Conservation (phyloP, 2,329 filamentous ascomycete genomes). For the Nemania serpens region DNA sequence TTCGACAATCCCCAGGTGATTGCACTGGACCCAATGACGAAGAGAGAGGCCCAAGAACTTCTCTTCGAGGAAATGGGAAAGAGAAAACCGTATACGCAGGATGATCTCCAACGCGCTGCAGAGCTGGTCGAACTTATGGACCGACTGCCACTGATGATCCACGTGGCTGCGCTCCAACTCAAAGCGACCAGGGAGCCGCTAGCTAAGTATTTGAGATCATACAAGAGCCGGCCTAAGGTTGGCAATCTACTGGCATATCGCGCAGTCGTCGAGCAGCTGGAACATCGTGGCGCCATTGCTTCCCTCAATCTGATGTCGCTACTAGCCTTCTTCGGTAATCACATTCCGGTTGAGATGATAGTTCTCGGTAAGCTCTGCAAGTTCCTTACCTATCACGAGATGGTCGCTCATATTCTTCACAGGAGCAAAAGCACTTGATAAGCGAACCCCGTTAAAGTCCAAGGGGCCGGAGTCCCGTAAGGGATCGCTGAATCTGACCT, state of each 20-base stretch:
- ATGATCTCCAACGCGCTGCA: slow-evolving; percentile 61
- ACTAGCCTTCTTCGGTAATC: slow-evolving; percentile 67
- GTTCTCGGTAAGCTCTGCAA: slow-evolving; percentile 52
- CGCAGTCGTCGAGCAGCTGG: slow-evolving; percentile 55
- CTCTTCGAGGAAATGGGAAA: slow-evolving; percentile 67
- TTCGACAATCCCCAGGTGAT: slow-evolving; percentile 65
- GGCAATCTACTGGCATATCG: slow-evolving; percentile 54
- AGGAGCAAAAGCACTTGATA: slow-evolving; percentile 53
- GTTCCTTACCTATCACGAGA: background rate
- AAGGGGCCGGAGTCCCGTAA: slow-evolving; percentile 44
- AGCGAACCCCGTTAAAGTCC: slow-evolving; percentile 52
- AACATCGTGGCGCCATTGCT: slow-evolving; percentile 51
- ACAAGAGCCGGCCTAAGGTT: slow-evolving; percentile 59
- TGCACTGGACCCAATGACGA: slow-evolving; percentile 57
- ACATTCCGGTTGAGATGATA: slow-evolving; percentile 69
- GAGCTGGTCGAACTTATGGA: slow-evolving; percentile 68
- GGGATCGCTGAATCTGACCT: slow-evolving; percentile 52
- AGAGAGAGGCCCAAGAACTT: slow-evolving; percentile 62
- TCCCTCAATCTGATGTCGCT: slow-evolving; percentile 69
- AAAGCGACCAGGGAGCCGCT: slow-evolving; percentile 65
- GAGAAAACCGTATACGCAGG: slow-evolving; percentile 55
- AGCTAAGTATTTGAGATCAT: slow-evolving; percentile 63
- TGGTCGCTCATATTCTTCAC: slow-evolving; percentile 1
- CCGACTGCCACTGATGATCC: slow-evolving; percentile 69
- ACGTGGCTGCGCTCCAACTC: slow-evolving; percentile 66